Conservation (phyloP, 495 filamentous ascomycete species). For the Lentithecium fluviatile region DNA sequence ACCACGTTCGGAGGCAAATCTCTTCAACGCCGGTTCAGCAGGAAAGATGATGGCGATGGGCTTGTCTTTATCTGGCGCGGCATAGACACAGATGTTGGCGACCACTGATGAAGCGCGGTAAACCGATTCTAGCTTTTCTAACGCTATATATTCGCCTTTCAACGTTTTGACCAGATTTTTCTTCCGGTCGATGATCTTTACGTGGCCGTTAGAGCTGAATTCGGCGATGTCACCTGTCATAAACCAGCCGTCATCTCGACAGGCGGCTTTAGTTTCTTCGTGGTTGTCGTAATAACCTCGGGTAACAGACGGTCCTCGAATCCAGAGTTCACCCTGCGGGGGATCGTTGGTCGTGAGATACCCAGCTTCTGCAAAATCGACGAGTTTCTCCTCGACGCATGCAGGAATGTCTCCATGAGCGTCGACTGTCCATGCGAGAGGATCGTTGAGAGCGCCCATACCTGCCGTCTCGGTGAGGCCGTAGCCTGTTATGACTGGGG, state of each 20-base stretch:
- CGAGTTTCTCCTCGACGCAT: slow-evolving; percentile 85
- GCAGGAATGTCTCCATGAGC: slow-evolving; percentile 80
- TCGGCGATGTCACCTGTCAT: slow-evolving; percentile 94
- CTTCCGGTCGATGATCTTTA: slow-evolving; percentile 92
- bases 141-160: slow-evolving; percentile 95
- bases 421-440: slow-evolving; percentile 80
- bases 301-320: slow-evolving; percentile 74
- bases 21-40: slow-evolving; percentile 77
- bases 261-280: slow-evolving; percentile 72
- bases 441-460: slow-evolving; percentile 91
- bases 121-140: slow-evolving; percentile 96
- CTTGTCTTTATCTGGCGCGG: slow-evolving; percentile 73
- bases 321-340: slow-evolving; percentile 91
- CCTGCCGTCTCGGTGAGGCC: slow-evolving; percentile 92
- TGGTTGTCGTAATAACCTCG: slow-evolving; percentile 77
- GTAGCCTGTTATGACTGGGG: slow-evolving; percentile 63
- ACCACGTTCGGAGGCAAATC: slow-evolving; percentile 72
- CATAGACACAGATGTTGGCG: slow-evolving; percentile 93
- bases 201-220: slow-evolving; percentile 75
- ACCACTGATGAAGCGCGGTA: slow-evolving; percentile 85
- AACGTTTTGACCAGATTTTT: slow-evolving; percentile 96
- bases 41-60: slow-evolving; percentile 95
- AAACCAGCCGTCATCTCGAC: slow-evolving; percentile 93
- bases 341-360: slow-evolving; percentile 84
- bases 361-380: slow-evolving; percentile 91